Percentiles rank a stretch among this genome's conserved stretches.
Evolutionary conservation across 371 early-diverging fungal species (phyloP).

Genomic region (Mortierella sp.): DNA sequence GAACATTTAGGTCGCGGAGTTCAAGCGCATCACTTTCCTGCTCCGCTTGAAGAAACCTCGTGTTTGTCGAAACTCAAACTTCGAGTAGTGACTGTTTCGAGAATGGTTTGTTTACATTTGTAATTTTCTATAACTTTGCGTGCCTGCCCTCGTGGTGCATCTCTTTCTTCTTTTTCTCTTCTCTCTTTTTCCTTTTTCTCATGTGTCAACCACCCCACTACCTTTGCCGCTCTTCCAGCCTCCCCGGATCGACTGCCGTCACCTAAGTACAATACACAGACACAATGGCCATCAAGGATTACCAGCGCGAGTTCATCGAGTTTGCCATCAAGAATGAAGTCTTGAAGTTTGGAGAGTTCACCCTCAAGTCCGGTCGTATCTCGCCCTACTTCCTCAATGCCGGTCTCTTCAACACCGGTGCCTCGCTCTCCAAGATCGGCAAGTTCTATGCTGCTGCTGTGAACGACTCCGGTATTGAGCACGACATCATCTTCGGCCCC

Average conservation of each 20-base stretch:
- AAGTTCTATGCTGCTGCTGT: constrained; percentile 91
- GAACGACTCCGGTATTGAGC: constrained; percentile 71
- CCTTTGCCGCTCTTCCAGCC: background rate
- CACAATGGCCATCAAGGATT: constrained; percentile 76
- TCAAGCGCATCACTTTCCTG: too few relatives aligned
- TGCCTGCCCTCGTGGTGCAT: background rate
- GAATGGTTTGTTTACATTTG: constrained; percentile 7
- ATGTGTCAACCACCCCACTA: constrained; percentile 27
- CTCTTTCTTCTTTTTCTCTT: constrained; percentile 11
- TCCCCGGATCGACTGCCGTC: background rate
- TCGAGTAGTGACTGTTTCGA: constrained; percentile 9
- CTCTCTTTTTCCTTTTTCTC: constrained; percentile 26
- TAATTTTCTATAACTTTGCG: background rate
- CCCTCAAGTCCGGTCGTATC: constrained; percentile 92
- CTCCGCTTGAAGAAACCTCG: too few relatives aligned
- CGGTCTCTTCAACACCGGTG: constrained; percentile 93
- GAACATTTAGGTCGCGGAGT: too few relatives aligned
- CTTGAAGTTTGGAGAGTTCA: constrained; percentile 91
- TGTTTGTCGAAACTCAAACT: too few relatives aligned
- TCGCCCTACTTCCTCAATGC: constrained; percentile 98
- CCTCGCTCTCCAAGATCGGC: constrained; percentile 85
- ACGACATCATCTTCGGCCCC: constrained; percentile 96
- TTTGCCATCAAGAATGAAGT: constrained; percentile 88
- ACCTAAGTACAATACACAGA: background rate
- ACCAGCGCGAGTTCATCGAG: constrained; percentile 94